These are phyloP conservation scores for Globisporangium nodosum DNA, from an alignment of 352 stramenopile species.

Conservation along the genomic window DNA sequence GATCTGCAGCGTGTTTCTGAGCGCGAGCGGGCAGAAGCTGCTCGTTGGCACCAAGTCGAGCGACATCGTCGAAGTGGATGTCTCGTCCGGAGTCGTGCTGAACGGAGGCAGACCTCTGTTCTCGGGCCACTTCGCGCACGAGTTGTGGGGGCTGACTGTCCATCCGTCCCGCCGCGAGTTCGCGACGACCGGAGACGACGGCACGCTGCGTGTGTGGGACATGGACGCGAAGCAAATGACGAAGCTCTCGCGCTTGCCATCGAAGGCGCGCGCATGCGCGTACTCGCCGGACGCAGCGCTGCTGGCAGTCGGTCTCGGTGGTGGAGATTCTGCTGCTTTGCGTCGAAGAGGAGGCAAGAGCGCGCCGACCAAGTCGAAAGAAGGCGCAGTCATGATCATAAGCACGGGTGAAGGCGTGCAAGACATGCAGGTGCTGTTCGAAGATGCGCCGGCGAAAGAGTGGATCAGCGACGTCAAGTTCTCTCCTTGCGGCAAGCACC, in stretches of 20 bases:
- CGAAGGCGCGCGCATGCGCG: slow-evolving; percentile 67
- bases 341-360: slow-evolving; percentile 27
- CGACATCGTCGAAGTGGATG: slow-evolving; percentile 81
- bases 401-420: slow-evolving; percentile 2
- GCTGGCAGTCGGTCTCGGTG: slow-evolving; percentile 77
- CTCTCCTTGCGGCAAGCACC: slow-evolving; percentile 34
- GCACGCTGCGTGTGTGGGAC: slow-evolving; percentile 80
- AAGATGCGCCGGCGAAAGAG: slow-evolving; percentile 62
- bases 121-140: slow-evolving; percentile 58
- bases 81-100: slow-evolving; percentile 28
- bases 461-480: slow-evolving; percentile 82
- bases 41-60: slow-evolving; percentile 85
- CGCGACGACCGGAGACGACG: slow-evolving; percentile 74
- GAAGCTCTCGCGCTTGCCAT: slow-evolving; percentile 23
- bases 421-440: slow-evolving; percentile 30
- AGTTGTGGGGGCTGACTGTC: slow-evolving; percentile 79
- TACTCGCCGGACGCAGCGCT: slow-evolving; percentile 86
- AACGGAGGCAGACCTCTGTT: slow-evolving; percentile 37
- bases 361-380: slow-evolving; percentile 26
- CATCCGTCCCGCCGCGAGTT: slow-evolving; percentile 66
- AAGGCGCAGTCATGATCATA: slow-evolving; percentile 46
- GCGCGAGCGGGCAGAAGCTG: slow-evolving; percentile 32
- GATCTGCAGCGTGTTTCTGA: slow-evolving; percentile 45
- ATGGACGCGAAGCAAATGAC: slow-evolving; percentile 52
- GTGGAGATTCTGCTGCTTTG: slow-evolving; percentile 42